A percentile compares a stretch with the other conserved stretches of the same genome.
phyloP scores from a whole-genome alignment of 306 rosid genomes.

The Glycyrrhiza uralensis region DNA sequence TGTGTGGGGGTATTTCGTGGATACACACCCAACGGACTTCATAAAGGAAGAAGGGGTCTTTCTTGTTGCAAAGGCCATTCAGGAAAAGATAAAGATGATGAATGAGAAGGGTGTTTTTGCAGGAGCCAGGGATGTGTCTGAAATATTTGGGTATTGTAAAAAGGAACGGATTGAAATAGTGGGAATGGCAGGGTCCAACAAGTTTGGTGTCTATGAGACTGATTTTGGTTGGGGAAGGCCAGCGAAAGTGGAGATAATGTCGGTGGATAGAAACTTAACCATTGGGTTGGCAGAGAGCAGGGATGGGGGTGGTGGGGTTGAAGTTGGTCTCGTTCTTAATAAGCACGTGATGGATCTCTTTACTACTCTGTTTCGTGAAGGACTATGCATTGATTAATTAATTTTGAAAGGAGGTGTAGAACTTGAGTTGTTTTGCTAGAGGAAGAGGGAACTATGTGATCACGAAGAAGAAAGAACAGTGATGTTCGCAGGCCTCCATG shows the following conservation, averaged over 20 bases:
- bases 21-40: background rate
- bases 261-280: constrained; percentile 18
- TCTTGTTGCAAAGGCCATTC: background rate
- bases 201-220: constrained; percentile 34
- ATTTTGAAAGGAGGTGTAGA: too few relatives aligned
- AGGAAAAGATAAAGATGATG: background rate
- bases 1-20: background rate
- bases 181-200: constrained; percentile 42
- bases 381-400: background rate
- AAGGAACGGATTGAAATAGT: background rate
- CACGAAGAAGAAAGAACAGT: too few relatives aligned
- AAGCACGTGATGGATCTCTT: constrained; percentile 8
- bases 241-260: constrained; percentile 36
- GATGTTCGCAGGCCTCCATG: too few relatives aligned
- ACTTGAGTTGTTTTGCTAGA: background rate
- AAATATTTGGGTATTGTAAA: background rate
- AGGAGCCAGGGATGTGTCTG: background rate
- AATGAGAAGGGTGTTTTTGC: background rate
- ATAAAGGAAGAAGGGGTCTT: constrained; percentile 10
- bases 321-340: constrained; percentile 29
- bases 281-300: constrained; percentile 30
- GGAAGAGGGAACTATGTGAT: too few relatives aligned
- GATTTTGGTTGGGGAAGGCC: constrained; percentile 61
- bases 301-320: constrained; percentile 30
- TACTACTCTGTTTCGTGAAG: constrained; percentile 5